These are phyloP conservation scores for Colletotrichum simmondsii DNA, from an alignment of 2,329 filamentous ascomycete species.

Conservation along the genomic window DNA sequence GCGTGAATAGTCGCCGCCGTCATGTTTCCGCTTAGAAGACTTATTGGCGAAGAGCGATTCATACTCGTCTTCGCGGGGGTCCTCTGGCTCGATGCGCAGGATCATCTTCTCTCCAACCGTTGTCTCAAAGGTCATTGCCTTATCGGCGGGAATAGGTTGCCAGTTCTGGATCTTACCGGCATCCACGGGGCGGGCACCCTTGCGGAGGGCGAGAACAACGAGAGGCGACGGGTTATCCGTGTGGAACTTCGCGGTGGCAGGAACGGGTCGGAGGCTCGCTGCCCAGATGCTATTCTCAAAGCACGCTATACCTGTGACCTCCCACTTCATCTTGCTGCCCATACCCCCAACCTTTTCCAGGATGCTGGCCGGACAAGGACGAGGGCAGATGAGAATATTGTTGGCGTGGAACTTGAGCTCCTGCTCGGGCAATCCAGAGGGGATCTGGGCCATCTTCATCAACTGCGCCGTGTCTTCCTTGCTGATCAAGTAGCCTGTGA, in stretches of 20 bases:
- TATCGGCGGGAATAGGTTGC: conserved; percentile 78
- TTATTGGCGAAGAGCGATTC: conserved; percentile 72
- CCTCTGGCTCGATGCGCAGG: conserved; percentile 81
- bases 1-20: conserved; percentile 44
- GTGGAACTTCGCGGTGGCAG: conserved; percentile 74
- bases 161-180: conserved; percentile 85
- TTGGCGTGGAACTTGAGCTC: conserved; percentile 88
- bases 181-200: conserved; percentile 80
- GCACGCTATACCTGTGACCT: conserved; percentile 79
- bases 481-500: conserved; percentile 89
- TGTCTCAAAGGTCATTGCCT: conserved; percentile 82
- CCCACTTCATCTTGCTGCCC: conserved; percentile 85
- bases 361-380: conserved; percentile 76
- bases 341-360: conserved; percentile 88
- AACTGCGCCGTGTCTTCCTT: conserved; percentile 78
- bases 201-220: conserved; percentile 84
- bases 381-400: conserved; percentile 89
- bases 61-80: conserved; percentile 69
- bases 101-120: conserved; percentile 88
- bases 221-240: conserved; percentile 83
- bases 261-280: conserved; percentile 79
- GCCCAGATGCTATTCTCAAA: conserved; percentile 90
- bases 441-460: conserved; percentile 75
- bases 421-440: conserved; percentile 68
- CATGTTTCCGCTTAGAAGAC: conserved; percentile 69